Conservation (phyloP, 2,329 filamentous ascomycete genomes). For the Cordyceps farinosa region DNA sequence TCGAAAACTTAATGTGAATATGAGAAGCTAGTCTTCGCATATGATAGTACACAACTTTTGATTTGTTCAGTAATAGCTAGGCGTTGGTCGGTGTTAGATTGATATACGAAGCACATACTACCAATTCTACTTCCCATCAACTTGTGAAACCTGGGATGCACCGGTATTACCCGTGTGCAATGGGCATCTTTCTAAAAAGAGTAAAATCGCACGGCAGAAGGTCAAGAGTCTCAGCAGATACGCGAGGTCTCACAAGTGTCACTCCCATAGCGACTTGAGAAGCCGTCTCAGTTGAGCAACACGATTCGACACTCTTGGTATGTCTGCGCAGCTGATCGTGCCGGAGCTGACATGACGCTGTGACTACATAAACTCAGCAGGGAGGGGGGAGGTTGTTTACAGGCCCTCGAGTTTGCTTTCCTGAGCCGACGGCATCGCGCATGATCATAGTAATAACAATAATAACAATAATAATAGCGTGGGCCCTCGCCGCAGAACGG, state of each 20-base stretch:
- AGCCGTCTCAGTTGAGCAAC: not conserved
- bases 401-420: not conserved
- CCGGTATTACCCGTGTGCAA: not conserved
- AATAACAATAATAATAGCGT: not conserved
- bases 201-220: not conserved
- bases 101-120: not conserved
- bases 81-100: constrained; percentile 11
- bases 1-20: not conserved
- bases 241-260: not conserved
- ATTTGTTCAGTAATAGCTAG: constrained; percentile 10
- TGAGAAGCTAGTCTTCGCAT: not conserved
- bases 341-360: not conserved
- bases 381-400: not conserved
- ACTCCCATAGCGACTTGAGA: not conserved
- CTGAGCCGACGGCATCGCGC: not conserved
- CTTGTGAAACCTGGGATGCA: not conserved
- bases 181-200: not conserved
- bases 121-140: not conserved
- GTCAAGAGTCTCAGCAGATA: not conserved
- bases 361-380: not conserved
- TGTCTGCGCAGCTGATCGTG: not conserved
- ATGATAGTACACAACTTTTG: not conserved
- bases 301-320: too few relatives aligned
- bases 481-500: not conserved
- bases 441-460: not conserved